Percentiles rank a stretch among this genome's conserved stretches.
phyloP scores from a whole-genome alignment of 1,284 basidiomycete genomes.

The Mixia osmundae region DNA sequence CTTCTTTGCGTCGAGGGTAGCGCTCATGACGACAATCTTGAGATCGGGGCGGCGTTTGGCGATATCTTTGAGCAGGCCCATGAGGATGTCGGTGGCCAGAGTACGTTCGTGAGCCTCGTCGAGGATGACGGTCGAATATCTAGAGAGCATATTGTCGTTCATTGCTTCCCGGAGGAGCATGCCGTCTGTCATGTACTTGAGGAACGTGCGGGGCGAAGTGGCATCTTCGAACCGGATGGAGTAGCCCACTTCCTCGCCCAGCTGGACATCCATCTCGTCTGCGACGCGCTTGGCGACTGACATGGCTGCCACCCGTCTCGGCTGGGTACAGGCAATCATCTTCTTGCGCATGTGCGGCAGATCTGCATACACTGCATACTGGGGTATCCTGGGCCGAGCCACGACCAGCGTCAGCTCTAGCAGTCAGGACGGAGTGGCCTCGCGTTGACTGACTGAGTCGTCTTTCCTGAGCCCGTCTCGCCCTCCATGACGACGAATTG shows the following conservation, averaged over 20 bases:
- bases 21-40: slow-evolving; percentile 96
- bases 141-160: slow-evolving; percentile 69
- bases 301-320: slow-evolving; percentile 90
- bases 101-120: slow-evolving; percentile 99
- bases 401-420: slow-evolving; percentile 11
- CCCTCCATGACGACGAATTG: slow-evolving; percentile 53
- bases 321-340: slow-evolving; percentile 91
- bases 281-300: slow-evolving; percentile 95
- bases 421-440: slow-evolving; percentile 13
- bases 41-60: slow-evolving; percentile 62
- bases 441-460: slow-evolving; percentile 49
- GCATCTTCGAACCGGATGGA: slow-evolving; percentile 98
- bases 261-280: slow-evolving; percentile 88
- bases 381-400: slow-evolving; percentile 42
- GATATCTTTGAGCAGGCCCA: slow-evolving; percentile 62
- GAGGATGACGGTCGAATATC: slow-evolving; percentile 92
- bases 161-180: slow-evolving; percentile 87
- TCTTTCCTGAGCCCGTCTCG: slow-evolving; percentile 95
- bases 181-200: slow-evolving; percentile 99
- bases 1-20: slow-evolving; percentile 87
- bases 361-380: slow-evolving; percentile 85
- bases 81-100: slow-evolving; percentile 90
- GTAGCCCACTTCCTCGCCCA: slow-evolving; percentile 89
- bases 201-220: slow-evolving; percentile 72
- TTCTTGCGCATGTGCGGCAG: slow-evolving; percentile 67